A percentile compares a stretch with the other conserved stretches of the same genome.
These are phyloP conservation scores for Fusarium irregulare DNA, from an alignment of 2,329 filamentous ascomycete species.

Conservation along the genomic window DNA sequence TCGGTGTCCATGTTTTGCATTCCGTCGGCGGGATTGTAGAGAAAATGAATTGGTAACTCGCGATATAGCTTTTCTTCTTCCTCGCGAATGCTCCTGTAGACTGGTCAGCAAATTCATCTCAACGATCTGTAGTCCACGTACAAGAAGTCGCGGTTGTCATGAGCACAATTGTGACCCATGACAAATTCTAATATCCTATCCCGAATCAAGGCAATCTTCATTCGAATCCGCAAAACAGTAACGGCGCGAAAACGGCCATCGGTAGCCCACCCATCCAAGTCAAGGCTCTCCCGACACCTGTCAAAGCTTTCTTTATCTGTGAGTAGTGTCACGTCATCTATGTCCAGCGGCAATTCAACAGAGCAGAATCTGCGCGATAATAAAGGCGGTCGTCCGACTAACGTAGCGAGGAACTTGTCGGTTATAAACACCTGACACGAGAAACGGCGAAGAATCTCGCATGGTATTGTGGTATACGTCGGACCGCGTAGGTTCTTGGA, in stretches of 20 bases:
- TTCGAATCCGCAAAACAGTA: neutral
- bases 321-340: neutral
- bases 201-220: neutral
- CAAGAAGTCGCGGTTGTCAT: neutral
- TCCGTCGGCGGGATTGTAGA: rapidly evolving
- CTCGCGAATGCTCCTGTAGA: neutral
- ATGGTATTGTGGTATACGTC: neutral
- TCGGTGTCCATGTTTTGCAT: neutral
- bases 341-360: neutral
- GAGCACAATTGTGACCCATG: neutral
- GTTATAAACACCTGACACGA: neutral
- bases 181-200: neutral
- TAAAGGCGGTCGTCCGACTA: neutral
- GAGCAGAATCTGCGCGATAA: neutral
- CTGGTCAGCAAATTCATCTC: neutral
- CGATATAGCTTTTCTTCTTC: neutral
- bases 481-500: neutral
- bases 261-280: neutral
- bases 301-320: neutral
- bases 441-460: neutral
- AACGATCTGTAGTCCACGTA: neutral
- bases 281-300: neutral
- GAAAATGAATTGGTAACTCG: neutral
- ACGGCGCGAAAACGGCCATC: neutral
- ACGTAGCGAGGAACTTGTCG: neutral